phyloP scores from a whole-genome alignment of 164 flowering plant species.

The Cinnamomum micranthum region DNA sequence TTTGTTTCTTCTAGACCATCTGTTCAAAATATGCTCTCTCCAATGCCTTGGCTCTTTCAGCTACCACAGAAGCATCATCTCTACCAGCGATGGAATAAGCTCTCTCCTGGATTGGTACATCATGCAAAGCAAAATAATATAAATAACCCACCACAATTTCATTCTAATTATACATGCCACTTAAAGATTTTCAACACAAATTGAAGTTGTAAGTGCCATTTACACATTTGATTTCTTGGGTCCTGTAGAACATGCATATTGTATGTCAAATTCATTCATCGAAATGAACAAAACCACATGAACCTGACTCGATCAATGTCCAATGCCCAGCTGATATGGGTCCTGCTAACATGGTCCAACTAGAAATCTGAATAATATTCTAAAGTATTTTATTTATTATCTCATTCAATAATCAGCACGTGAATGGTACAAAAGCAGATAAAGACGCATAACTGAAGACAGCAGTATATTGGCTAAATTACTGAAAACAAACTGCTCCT shows the following conservation, averaged over 20 bases:
- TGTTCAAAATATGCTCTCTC: constrained; percentile 51
- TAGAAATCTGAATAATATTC: too few species aligned
- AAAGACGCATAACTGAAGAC: too few species aligned
- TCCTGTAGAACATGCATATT: background rate
- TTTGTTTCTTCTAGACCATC: constrained; percentile 1
- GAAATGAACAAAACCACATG: too few species aligned
- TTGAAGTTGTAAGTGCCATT: background rate
- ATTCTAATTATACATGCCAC: background rate
- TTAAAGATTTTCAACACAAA: background rate
- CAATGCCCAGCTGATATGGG: too few species aligned
- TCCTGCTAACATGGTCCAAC: too few species aligned
- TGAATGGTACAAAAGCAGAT: too few species aligned
- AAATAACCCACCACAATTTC: background rate
- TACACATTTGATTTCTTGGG: background rate
- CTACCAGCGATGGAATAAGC: constrained; percentile 42
- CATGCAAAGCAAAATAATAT: constrained; percentile 1
- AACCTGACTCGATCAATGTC: too few species aligned
- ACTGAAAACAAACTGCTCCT: too few species aligned
- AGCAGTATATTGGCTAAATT: too few species aligned
- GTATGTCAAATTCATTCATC: too few species aligned
- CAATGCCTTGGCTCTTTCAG: constrained; percentile 48
- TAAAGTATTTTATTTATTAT: too few species aligned
- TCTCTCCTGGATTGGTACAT: constrained; percentile 51
- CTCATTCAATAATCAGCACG: too few species aligned
- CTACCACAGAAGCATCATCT: constrained; percentile 32